A percentile compares a stretch with the other conserved stretches of the same genome.
Evolutionary conservation across 176 grass and related monocot genomes (phyloP).

Genomic region (Phyllostachys edulis): DNA sequence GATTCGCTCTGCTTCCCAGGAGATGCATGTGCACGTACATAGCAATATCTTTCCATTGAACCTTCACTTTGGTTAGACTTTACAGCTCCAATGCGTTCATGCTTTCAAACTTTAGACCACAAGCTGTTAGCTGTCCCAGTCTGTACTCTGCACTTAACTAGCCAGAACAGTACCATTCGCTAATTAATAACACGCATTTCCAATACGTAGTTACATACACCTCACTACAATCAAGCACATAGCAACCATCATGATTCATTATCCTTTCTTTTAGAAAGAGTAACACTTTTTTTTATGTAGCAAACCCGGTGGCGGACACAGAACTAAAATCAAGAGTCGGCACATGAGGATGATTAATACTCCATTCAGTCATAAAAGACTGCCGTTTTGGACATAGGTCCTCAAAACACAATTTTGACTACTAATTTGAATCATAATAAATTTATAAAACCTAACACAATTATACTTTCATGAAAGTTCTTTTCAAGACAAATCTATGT

Average conservation of each 20-base stretch:
- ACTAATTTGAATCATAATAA: too few relatives aligned
- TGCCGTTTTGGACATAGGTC: too few relatives aligned
- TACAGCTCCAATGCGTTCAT: slow-evolving; percentile 30
- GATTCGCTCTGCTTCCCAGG: not conserved
- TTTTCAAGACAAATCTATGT: too few relatives aligned
- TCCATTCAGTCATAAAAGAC: too few relatives aligned
- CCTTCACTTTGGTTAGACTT: slow-evolving; percentile 7
- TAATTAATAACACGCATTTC: not conserved
- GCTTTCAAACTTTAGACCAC: slow-evolving; percentile 9
- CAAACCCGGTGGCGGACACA: not conserved
- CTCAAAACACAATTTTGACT: too few relatives aligned
- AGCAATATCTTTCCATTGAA: not conserved
- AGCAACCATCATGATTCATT: not conserved
- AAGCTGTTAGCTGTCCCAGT: not conserved
- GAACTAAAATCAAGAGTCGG: not conserved
- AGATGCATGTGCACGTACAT: slow-evolving; percentile 33
- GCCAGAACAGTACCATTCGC: not conserved
- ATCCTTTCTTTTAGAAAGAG: not conserved
- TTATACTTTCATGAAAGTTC: too few relatives aligned
- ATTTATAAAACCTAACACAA: too few relatives aligned
- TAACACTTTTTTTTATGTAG: not conserved
- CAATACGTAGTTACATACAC: not conserved
- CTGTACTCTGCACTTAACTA: not conserved
- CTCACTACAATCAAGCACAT: not conserved
- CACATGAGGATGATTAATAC: not conserved